These are phyloP conservation scores for Amesomyces nigricolor DNA, from an alignment of 2,329 filamentous ascomycete genomes.

Conservation along the genomic window DNA sequence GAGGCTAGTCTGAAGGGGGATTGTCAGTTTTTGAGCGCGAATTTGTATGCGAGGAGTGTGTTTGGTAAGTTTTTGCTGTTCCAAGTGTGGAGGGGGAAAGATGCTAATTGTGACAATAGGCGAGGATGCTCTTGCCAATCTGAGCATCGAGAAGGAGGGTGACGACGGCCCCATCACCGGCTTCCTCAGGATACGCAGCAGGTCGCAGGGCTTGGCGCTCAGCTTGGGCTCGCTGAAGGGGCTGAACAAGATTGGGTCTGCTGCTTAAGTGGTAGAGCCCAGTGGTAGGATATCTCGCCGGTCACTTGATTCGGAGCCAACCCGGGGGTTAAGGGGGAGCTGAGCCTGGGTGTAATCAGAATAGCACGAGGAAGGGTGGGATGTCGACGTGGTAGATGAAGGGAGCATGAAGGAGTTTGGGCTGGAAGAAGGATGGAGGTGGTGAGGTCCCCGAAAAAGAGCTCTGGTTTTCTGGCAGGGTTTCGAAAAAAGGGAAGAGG, in stretches of 20 bases:
- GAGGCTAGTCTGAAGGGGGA: conserved; percentile 96
- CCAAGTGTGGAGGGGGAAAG: background rate
- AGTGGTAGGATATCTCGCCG: background rate
- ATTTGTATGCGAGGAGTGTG: conserved; percentile 91
- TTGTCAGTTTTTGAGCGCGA: conserved; percentile 95
- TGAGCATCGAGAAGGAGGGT: conserved; percentile 97
- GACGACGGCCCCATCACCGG: conserved; percentile 93
- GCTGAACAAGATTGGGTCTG: conserved; percentile 69
- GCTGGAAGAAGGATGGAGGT: too few relatives aligned
- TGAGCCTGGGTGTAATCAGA: background rate
- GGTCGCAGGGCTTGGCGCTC: conserved; percentile 88
- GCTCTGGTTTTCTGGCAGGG: background rate
- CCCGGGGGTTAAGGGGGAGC: background rate
- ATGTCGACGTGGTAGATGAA: background rate
- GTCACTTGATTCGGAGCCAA: background rate
- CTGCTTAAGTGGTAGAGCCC: conserved; percentile 26
- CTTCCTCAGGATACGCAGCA: conserved; percentile 95
- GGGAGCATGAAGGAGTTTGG: background rate
- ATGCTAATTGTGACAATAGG: conserved; percentile 46
- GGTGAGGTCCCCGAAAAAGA: background rate
- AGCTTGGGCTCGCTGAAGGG: conserved; percentile 94
- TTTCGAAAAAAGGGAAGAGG: background rate
- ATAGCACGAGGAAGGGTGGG: too few relatives aligned
- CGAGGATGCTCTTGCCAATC: conserved; percentile 93
- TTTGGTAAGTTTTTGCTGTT: conserved; percentile 68